Evolutionary conservation across 164 flowering plant genomes (phyloP).

Genomic region (Piper betle): DNA sequence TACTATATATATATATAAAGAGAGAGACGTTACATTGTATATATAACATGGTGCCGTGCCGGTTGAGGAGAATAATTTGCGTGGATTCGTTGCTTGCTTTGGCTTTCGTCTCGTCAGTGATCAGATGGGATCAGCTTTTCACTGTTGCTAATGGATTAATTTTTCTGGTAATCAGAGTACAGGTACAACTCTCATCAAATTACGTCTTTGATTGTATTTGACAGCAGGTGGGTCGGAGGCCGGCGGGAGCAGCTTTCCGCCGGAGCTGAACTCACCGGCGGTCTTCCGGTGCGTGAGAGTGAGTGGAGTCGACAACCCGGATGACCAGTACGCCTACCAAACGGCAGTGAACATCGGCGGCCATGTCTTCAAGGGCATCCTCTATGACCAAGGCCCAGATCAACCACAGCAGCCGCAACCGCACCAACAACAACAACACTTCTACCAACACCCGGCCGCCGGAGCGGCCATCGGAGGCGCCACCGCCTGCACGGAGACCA

Average conservation of each 20-base stretch:
- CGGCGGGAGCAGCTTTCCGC: constrained; percentile 55
- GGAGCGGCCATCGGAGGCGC: too few species aligned
- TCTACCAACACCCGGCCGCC: too few species aligned
- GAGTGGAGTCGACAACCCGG: constrained; percentile 42
- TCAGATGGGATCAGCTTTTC: background rate
- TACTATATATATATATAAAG: too few species aligned
- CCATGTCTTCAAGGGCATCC: constrained; percentile 77
- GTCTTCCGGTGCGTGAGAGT: constrained; percentile 71
- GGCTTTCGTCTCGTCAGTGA: background rate
- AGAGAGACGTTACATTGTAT: background rate
- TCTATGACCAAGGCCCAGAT: constrained; percentile 80
- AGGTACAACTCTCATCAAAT: too few species aligned
- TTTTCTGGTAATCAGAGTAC: too few species aligned
- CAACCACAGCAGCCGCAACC: constrained; percentile 10
- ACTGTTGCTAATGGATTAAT: background rate
- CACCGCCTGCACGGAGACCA: constrained; percentile 13
- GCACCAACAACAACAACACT: constrained; percentile 10
- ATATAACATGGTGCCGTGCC: background rate
- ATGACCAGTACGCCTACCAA: constrained; percentile 70
- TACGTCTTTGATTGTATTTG: too few species aligned
- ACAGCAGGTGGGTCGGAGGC: constrained; percentile 55
- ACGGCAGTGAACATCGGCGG: constrained; percentile 88
- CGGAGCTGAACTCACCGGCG: constrained; percentile 52
- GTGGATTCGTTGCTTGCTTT: background rate
- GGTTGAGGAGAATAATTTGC: background rate